Evolutionary conservation across 176 grass and related monocot species (phyloP), one percentile per base, ranked within the genome.

Genomic region (Zea mays): DNA sequence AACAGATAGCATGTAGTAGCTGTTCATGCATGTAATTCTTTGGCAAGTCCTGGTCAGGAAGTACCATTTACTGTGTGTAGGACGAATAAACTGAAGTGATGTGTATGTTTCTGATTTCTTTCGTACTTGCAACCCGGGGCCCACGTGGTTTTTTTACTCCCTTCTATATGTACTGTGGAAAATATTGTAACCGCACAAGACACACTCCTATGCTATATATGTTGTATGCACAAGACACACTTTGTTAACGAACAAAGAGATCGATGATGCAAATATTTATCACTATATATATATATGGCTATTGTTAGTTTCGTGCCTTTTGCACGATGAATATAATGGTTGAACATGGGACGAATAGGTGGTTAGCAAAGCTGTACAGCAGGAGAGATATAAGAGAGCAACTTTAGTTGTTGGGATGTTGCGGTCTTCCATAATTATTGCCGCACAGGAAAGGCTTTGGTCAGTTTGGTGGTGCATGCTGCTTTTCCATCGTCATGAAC

Each of bases 391-490:
- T 72, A 57, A 73, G 40, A 37, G 19, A 20, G 40, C 19, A 62
- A 40, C 79, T 73, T 87, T 73, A 83, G 79, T 79, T 4, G 68
- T 73, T 87, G 3, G 14, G 57, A 39, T 82, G 79, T 65, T 77
- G 58, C 66, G 15, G 19, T 49, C 79, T n/a, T 64, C 16, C 71
- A 72, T 87, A 66, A 77, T 72, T 49, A 77, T 72, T 49, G 56
- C 40, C 17, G 10, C 57, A 82, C 40, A 10, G 33, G 66, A 52
- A 76, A 76, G 77, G n/a, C 43, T 27, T 27, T 27, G 27, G 27
- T 27, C 27, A 27, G 27, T 49, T 37, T 62, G 42, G 8, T 16
- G 15, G n/a, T 6, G 17, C 42, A 27, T 27, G 27, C 27, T 27
- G 27, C n/a, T 7, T 42, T 54, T 52, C 1, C 41, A 27, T 27